A percentile compares a stretch with the other conserved stretches of the same genome.
Conservation (phyloP, 1,139 yeast species). For the Sugiyamaella japonica region DNA sequence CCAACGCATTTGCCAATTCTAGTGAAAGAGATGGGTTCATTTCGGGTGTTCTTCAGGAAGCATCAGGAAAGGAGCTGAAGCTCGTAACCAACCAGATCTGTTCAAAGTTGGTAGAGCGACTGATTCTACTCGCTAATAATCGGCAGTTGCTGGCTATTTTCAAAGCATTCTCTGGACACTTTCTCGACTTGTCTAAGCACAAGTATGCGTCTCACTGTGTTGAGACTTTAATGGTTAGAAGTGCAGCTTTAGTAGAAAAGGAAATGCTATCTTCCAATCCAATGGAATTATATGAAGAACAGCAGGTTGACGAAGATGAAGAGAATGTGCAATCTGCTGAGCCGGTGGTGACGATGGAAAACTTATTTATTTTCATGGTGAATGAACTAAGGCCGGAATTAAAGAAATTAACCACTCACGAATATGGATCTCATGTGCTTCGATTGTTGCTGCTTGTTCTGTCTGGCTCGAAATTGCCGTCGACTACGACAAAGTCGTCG, state of each 20-base stretch:
- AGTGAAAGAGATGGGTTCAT: slow-evolving; percentile 78
- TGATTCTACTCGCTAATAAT: slow-evolving; percentile 66
- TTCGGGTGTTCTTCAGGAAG: slow-evolving; percentile 77
- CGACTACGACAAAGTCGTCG: slow-evolving; percentile 67
- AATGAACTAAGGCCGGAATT: slow-evolving; percentile 65
- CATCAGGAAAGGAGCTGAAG: slow-evolving; percentile 86
- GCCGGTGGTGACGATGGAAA: slow-evolving; percentile 57
- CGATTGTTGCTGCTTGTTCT: slow-evolving; percentile 69
- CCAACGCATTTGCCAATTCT: slow-evolving; percentile 70
- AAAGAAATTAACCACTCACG: slow-evolving; percentile 59
- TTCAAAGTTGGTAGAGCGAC: slow-evolving; percentile 86
- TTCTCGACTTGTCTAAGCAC: slow-evolving; percentile 75
- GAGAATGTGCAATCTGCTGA: slow-evolving; percentile 39
- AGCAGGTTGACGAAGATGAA: slow-evolving; percentile 23
- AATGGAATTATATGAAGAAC: slow-evolving; percentile 22
- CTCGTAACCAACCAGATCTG: slow-evolving; percentile 93
- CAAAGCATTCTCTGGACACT: slow-evolving; percentile 67
- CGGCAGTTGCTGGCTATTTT: slow-evolving; percentile 63
- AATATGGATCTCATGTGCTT: slow-evolving; percentile 83
- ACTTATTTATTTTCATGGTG: slow-evolving; percentile 60
- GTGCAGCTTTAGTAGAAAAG: slow-evolving; percentile 74
- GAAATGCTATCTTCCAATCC: slow-evolving; percentile 48
- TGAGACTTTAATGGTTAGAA: slow-evolving; percentile 77
- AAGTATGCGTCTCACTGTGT: slow-evolving; percentile 93
- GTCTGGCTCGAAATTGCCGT: slow-evolving; percentile 79